Evolutionary conservation across 768 basidiomycete species (phyloP), one percentile per base, ranked within the genome.

Genomic region (Amanita pseudoporphyria): DNA sequence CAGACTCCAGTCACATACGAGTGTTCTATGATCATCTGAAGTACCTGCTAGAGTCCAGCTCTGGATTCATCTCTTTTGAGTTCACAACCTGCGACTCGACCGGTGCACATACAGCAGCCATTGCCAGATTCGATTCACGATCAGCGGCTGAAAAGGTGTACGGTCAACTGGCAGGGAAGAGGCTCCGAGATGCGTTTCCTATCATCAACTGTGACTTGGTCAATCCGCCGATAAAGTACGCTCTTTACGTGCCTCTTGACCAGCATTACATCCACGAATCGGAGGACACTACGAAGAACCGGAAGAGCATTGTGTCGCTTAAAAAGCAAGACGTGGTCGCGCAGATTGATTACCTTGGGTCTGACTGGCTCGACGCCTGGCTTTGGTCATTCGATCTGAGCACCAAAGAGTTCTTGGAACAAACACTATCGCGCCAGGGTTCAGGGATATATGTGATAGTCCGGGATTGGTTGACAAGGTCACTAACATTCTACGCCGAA

Each of bases 251-350:
- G 37, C 67, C 76, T 0, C 47, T 53, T 10, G 70, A 67, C 24
- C 79, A 81, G 51, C 76, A 75, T 60, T 57, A 63, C 22, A 72
- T 77, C 3, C 78, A 81, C 19, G 35, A 35, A 14, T 37, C 28
- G 5, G 47, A 37, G 14, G 38, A 48, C 6, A 26, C 6, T 13
- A 10, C 31, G 12, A 48, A 14, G 10, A 37, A 1, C 6, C 7
- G 4, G 13, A 14, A 12, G n/a, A 39, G 14, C 16, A 14, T 16
- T 10, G n/a, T 26, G 2, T 6, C 33, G 14, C 24, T 37, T 5
- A 24, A 48, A 39, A 13, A 13, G 0, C 16, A 28, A 12, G 47
- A 24, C 7, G 16, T 28, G 37, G 28, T 30, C 6, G 31, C 39
- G 6, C 36, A 22, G 36, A 40, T 24, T 6, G 36, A 40, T 9